Base-by-base conservation (phyloP, 2,329 filamentous ascomycete genomes). In the Pyrenophora graminea region DNA sequence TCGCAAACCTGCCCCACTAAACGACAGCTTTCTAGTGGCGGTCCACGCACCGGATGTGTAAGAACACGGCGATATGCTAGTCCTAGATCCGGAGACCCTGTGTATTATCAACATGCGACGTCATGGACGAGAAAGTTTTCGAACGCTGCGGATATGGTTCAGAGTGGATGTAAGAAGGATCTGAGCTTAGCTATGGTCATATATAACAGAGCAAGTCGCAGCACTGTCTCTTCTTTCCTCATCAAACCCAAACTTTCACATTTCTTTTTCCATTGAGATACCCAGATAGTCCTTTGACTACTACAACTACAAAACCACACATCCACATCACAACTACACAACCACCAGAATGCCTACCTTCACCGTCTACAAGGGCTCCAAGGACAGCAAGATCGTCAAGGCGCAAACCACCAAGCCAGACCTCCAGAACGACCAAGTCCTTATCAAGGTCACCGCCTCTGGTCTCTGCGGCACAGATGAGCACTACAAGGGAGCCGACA, bases 381-480 rank as follows among this genome's bases (percentile, higher is more conserved):
- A 82, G 58, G 79, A 80, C 49, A 84, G 85, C 62, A 76, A 76
- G 51, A 82, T 86, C 62, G 69, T 78, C 50, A 72, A 84, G 67
- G 67, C 73, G 38, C 75, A 74, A 41, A 82, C 79, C 37, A 76
- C 73, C 17, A 79, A 75, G 52, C 72, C 73, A 25, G 74, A 80
- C 13, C 61, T 72, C 32, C 52, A 59, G 33, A 72, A 75, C 43
- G 79, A 85, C 69, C 75, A 87, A 52, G 85, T 88, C 44, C 77
- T 85, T 23, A 67, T 89, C 64, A 80, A 79, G 48, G 76, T 89
- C 55, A 88, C 85, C 13, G 83, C 85, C 51, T 86, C 85, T 2
- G 86, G 87, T 25, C 76, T 89, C 44, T 89, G 87, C 68, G 84
- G 83, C 42, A 89, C 86, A 3, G 80, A 78, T 61, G 68, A 75